These are phyloP conservation scores for Lyophyllum atratum DNA, from an alignment of 768 basidiomycete species.

Conservation along the genomic window DNA sequence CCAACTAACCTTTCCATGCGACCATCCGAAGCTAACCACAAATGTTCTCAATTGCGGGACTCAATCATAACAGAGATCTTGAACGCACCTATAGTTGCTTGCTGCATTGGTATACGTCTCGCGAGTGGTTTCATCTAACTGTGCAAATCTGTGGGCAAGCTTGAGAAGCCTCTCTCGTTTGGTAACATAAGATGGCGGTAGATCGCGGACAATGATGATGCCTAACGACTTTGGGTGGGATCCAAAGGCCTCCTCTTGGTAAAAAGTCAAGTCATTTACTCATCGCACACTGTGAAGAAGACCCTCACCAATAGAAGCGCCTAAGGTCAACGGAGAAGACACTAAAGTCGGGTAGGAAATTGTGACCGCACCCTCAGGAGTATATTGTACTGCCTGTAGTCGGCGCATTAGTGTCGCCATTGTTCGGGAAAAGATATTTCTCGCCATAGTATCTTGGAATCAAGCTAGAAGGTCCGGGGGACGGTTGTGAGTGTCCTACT, in stretches of 20 bases:
- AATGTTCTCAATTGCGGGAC: neutral
- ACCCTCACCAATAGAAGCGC: conserved; percentile 60
- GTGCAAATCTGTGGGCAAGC: conserved; percentile 75
- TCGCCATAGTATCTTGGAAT: conserved; percentile 17
- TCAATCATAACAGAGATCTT: neutral
- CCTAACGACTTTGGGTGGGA: conserved; percentile 76
- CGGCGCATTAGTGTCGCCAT: conserved; percentile 17
- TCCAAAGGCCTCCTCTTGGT: conserved; percentile 78
- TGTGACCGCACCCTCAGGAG: conserved; percentile 53
- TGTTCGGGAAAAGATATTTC: conserved; percentile 16
- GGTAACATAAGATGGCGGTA: conserved; percentile 64
- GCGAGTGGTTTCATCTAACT: conserved; percentile 61
- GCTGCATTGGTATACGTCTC: conserved; percentile 76
- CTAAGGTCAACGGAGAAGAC: conserved; percentile 52
- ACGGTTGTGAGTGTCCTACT: neutral
- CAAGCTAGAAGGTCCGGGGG: neutral
- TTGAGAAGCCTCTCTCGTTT: conserved; percentile 75
- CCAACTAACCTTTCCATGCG: conserved; percentile 78
- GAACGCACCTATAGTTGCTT: conserved; percentile 72
- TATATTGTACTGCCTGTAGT: conserved; percentile 32
- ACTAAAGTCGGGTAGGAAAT: conserved; percentile 65
- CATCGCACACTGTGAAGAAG: neutral
- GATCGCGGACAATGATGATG: conserved; percentile 78
- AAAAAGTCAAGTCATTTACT: neutral
- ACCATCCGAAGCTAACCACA: conserved; percentile 88